A percentile compares a stretch with the other conserved stretches of the same genome.
Conservation (phyloP, 192 early-diverging fungal genomes). For the Spinellus fusiger region DNA sequence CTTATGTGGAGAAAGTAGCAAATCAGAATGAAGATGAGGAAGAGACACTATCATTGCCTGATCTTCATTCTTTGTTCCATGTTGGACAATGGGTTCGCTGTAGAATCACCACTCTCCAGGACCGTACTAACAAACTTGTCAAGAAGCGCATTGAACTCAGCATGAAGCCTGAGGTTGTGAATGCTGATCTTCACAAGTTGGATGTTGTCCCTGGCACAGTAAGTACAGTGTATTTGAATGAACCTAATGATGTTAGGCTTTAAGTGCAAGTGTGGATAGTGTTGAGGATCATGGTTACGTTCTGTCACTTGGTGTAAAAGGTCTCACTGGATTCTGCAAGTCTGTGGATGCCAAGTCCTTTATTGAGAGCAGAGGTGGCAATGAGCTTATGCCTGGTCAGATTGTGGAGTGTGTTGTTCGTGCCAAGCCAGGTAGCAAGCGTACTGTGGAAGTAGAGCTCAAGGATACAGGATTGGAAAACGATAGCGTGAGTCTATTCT, state of each 20-base stretch:
- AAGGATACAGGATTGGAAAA: no score
- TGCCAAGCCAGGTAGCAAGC: slow-evolving; percentile 52
- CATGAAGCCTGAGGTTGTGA: slow-evolving; percentile 73
- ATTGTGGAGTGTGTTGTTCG: slow-evolving; percentile 61
- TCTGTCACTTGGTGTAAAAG: slow-evolving; percentile 65
- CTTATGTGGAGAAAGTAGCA: slow-evolving; percentile 62
- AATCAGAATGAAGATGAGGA: slow-evolving; percentile 50
- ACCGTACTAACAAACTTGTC: slow-evolving; percentile 31
- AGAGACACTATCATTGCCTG: slow-evolving; percentile 50
- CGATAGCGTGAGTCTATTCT: no score
- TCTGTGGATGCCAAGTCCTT: slow-evolving; percentile 61
- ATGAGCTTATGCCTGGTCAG: slow-evolving; percentile 69
- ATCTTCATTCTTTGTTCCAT: slow-evolving; percentile 61
- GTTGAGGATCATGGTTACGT: slow-evolving; percentile 94
- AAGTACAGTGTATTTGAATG: slow-evolving; percentile 8
- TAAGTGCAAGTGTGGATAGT: slow-evolving; percentile 69
- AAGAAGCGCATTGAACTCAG: slow-evolving; percentile 68
- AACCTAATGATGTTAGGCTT: slow-evolving; percentile 25
- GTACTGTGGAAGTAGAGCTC: slow-evolving; percentile 62
- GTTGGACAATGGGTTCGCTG: slow-evolving; percentile 86
- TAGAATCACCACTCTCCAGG: slow-evolving; percentile 40
- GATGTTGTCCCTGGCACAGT: slow-evolving; percentile 72
- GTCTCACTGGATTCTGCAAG: slow-evolving; percentile 68
- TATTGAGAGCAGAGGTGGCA: slow-evolving; percentile 50
- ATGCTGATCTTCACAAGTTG: slow-evolving; percentile 54